These are phyloP conservation scores for Endothia cerciana DNA, from an alignment of 2,329 filamentous ascomycete species.

Conservation along the genomic window DNA sequence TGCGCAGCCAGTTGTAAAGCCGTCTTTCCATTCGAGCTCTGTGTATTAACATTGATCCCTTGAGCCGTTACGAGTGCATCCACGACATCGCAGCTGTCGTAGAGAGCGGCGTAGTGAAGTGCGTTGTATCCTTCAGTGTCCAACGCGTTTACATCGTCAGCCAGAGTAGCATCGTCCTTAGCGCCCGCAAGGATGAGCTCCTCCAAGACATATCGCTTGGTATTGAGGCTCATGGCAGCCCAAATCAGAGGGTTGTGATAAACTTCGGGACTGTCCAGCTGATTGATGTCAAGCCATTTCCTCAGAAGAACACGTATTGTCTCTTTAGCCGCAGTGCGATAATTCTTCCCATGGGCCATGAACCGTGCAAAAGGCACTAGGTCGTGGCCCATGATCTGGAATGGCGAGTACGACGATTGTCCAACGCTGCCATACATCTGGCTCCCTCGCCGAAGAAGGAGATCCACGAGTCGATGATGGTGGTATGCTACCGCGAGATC, in stretches of 20 bases:
- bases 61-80: background rate
- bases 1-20: constrained; percentile 4
- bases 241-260: background rate
- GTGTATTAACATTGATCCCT: background rate
- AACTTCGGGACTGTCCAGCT: background rate
- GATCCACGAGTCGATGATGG: background rate
- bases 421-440: background rate
- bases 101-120: background rate
- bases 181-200: background rate
- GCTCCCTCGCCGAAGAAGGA: background rate
- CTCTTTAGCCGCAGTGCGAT: background rate
- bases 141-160: background rate
- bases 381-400: background rate
- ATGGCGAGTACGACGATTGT: background rate
- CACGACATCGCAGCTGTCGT: background rate
- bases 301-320: background rate
- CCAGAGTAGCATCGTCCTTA: background rate
- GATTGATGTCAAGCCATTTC: background rate
- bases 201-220: background rate
- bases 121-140: background rate
- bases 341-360: background rate
- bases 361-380: constrained; percentile 2
- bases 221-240: background rate
- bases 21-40: background rate
- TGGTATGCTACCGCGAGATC: constrained; percentile 6